Conservation (phyloP, 257 asterid species). For the Coffea canephora region DNA sequence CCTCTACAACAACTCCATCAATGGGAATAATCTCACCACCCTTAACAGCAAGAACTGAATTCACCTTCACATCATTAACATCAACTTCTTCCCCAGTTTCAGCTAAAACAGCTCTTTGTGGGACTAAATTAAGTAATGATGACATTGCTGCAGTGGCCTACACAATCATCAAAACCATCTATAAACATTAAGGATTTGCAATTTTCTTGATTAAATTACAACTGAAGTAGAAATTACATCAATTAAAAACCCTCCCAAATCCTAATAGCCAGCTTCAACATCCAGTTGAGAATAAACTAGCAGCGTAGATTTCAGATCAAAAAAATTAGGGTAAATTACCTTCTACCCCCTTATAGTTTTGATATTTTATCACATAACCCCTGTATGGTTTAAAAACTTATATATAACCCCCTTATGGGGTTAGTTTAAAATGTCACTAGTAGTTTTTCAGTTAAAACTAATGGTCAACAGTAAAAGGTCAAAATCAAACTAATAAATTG, state of each 20-base stretch:
- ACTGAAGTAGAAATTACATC: neutral
- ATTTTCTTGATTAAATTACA: neutral
- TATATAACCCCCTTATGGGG: too few species aligned
- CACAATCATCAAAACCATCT: neutral
- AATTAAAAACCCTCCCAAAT: too few species aligned
- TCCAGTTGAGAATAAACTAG: neutral
- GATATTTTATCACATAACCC: too few species aligned
- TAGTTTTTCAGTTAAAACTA: too few species aligned
- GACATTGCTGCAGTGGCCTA: constrained; percentile 74
- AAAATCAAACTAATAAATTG: too few species aligned
- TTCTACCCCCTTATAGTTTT: too few species aligned
- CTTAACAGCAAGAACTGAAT: constrained; percentile 67
- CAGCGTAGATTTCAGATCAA: neutral
- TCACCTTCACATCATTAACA: constrained; percentile 63
- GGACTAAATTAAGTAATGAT: constrained; percentile 65
- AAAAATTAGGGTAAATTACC: too few species aligned
- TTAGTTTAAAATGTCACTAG: too few species aligned
- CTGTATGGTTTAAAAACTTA: too few species aligned
- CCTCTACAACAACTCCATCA: constrained; percentile 76
- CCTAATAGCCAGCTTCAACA: neutral
- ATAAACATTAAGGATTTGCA: neutral
- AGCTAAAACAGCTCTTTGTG: constrained; percentile 71
- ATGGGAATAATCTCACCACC: constrained; percentile 78
- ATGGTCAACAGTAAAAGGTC: too few species aligned
- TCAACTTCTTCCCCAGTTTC: constrained; percentile 67